Percentiles rank a stretch among this genome's conserved stretches.
These are phyloP conservation scores for Pythium guiyangense DNA, from an alignment of 352 stramenopile genomes.

Conservation along the genomic window DNA sequence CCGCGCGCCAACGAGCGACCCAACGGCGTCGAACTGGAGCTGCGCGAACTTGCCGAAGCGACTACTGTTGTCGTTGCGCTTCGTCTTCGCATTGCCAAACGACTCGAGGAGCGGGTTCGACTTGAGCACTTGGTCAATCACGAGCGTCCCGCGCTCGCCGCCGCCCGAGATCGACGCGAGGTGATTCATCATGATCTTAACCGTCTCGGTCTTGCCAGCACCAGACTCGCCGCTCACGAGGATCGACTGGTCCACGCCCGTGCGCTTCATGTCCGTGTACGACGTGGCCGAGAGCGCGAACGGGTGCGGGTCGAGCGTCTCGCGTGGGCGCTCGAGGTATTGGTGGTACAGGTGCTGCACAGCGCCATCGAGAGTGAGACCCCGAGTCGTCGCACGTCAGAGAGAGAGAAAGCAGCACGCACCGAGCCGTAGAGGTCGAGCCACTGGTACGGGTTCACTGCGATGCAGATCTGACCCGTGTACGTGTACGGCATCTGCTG, in stretches of 20 bases:
- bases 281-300: constrained; percentile 66
- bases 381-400: not conserved
- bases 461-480: constrained; percentile 76
- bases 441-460: constrained; percentile 81
- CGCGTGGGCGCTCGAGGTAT: constrained; percentile 51
- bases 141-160: constrained; percentile 55
- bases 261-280: constrained; percentile 73
- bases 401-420: not conserved
- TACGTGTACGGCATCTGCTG: constrained; percentile 79
- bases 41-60: too few relatives aligned
- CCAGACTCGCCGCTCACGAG: constrained; percentile 84
- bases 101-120: too few relatives aligned
- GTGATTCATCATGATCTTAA: constrained; percentile 91
- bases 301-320: constrained; percentile 54
- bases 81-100: too few relatives aligned
- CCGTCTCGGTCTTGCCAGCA: constrained; percentile 91
- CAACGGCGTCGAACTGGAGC: constrained; percentile 42
- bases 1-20: constrained; percentile 58
- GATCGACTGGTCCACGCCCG: constrained; percentile 78
- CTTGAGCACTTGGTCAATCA: too few relatives aligned
- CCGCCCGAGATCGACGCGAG: constrained; percentile 71
- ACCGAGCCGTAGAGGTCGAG: constrained; percentile 64
- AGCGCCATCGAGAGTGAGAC: not conserved
- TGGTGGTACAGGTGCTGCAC: constrained; percentile 48
- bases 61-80: too few relatives aligned